These are phyloP conservation scores for Parachaetomium inaequale DNA, from an alignment of 495 filamentous ascomycete species.

Conservation along the genomic window DNA sequence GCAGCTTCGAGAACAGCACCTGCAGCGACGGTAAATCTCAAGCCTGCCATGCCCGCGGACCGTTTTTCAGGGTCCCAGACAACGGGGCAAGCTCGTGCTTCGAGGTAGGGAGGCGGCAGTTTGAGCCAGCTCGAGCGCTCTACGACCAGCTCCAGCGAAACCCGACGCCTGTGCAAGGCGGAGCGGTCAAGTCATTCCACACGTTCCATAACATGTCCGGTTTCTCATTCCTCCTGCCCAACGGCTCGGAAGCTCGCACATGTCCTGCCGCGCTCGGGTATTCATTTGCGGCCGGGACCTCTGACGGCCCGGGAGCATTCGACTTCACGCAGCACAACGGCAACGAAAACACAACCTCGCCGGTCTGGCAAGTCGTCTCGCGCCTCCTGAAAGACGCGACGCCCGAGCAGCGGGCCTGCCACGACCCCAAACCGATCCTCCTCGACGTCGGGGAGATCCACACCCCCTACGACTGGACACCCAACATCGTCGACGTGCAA, in stretches of 20 bases:
- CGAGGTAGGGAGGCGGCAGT: constrained; percentile 73
- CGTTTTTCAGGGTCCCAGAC: constrained; percentile 68
- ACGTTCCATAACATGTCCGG: constrained; percentile 71
- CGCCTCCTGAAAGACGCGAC: constrained; percentile 67
- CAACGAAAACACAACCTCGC: constrained; percentile 69
- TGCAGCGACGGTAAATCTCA: constrained; percentile 68
- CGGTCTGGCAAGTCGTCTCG: constrained; percentile 76
- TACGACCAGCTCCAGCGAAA: constrained; percentile 53
- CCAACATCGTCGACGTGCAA: constrained; percentile 93
- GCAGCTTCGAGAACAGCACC: constrained; percentile 72
- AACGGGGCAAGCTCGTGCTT: constrained; percentile 75
- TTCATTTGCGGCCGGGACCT: constrained; percentile 91
- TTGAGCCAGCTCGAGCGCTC: constrained; percentile 60
- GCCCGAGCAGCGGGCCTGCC: constrained; percentile 70
- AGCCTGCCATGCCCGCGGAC: constrained; percentile 80
- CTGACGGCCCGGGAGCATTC: constrained; percentile 87
- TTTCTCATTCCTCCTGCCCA: constrained; percentile 69
- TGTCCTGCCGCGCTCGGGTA: constrained; percentile 93
- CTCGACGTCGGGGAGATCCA: constrained; percentile 82
- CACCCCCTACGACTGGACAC: constrained; percentile 81
- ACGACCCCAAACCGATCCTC: constrained; percentile 80
- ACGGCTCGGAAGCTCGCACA: constrained; percentile 66
- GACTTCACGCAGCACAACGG: constrained; percentile 89
- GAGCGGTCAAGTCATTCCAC: constrained; percentile 68
- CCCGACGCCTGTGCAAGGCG: constrained; percentile 52